These are phyloP conservation scores for Austroboletus novae-zelandiae DNA, from an alignment of 1,284 basidiomycete species.

Conservation along the genomic window DNA sequence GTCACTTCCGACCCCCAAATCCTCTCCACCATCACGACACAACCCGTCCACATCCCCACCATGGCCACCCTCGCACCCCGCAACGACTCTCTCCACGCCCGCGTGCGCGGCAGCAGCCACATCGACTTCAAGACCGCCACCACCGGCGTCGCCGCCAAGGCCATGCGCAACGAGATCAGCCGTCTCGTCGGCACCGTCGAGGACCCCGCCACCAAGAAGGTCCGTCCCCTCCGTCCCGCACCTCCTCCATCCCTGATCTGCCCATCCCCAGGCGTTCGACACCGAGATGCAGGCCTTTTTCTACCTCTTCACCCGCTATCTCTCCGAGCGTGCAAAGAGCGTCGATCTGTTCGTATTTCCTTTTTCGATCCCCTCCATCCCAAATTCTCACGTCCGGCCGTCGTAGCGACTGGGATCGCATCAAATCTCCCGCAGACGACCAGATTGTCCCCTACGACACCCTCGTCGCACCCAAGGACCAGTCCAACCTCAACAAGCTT, in stretches of 20 bases:
- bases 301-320: slow-evolving; percentile 97
- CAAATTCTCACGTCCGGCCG: slow-evolving; percentile 12
- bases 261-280: slow-evolving; percentile 78
- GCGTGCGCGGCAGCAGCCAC: slow-evolving; percentile 66
- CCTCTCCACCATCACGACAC: slow-evolving; percentile 62
- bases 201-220: slow-evolving; percentile 82
- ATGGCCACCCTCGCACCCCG: slow-evolving; percentile 62
- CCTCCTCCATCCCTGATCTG: slow-evolving; percentile 10
- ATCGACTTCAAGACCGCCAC: slow-evolving; percentile 98
- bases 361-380: slow-evolving; percentile 12
- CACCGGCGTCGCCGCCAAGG: slow-evolving; percentile 95
- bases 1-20: slow-evolving; percentile 45
- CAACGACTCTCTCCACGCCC: slow-evolving; percentile 60
- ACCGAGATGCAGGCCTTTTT: slow-evolving; percentile 99
- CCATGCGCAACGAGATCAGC: slow-evolving; percentile 98
- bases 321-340: slow-evolving; percentile 92
- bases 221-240: slow-evolving; percentile 35
- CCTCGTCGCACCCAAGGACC: slow-evolving; percentile 62
- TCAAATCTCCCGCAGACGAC: slow-evolving; percentile 91
- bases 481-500: slow-evolving; percentile 84
- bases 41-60: slow-evolving; percentile 57
- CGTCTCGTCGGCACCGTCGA: slow-evolving; percentile 84
- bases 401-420: slow-evolving; percentile 92
- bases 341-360: slow-evolving; percentile 80
- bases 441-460: slow-evolving; percentile 89